Conservation (phyloP, 441 rosid species). For the Biscutella laevigata region DNA sequence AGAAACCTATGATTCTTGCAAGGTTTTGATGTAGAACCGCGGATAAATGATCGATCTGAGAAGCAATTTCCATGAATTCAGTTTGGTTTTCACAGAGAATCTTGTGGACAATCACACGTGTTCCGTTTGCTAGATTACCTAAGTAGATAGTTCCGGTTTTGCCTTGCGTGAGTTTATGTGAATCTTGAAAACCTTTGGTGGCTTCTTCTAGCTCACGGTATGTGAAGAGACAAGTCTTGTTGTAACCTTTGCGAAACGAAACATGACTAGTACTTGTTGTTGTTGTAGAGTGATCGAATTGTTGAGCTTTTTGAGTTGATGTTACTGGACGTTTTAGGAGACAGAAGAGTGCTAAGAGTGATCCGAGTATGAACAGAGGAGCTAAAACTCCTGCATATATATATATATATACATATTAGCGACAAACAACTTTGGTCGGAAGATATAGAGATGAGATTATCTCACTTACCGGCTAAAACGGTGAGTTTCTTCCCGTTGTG, state of each 20-base stretch:
- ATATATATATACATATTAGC: no score
- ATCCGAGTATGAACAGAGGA: conserved; percentile 28
- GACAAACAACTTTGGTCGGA: no score
- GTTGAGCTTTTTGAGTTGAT: conserved; percentile 11
- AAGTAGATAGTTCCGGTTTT: conserved; percentile 42
- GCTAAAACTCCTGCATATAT: conserved; percentile 25
- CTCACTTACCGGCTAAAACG: conserved; percentile 48
- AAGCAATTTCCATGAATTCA: conserved; percentile 51
- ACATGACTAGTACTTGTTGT: conserved; percentile 32
- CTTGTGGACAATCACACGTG: conserved; percentile 60
- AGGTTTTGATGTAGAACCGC: conserved; percentile 47
- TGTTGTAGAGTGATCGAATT: conserved; percentile 23
- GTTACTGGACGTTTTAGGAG: conserved; percentile 42
- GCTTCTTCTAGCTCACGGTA: conserved; percentile 70
- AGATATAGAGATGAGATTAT: not conserved
- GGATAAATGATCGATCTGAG: conserved; percentile 51
- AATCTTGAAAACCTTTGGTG: conserved; percentile 47
- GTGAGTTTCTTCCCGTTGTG: conserved; percentile 36
- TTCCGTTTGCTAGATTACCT: conserved; percentile 56
- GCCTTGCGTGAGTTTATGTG: conserved; percentile 41
- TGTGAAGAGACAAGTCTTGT: conserved; percentile 48
- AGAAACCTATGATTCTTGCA: conserved; percentile 60
- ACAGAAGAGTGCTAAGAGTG: conserved; percentile 42
- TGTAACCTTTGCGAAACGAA: conserved; percentile 59
- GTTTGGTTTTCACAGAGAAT: conserved; percentile 44